Conservation (phyloP, 306 rosid species). For the Quercus engelmannii region DNA sequence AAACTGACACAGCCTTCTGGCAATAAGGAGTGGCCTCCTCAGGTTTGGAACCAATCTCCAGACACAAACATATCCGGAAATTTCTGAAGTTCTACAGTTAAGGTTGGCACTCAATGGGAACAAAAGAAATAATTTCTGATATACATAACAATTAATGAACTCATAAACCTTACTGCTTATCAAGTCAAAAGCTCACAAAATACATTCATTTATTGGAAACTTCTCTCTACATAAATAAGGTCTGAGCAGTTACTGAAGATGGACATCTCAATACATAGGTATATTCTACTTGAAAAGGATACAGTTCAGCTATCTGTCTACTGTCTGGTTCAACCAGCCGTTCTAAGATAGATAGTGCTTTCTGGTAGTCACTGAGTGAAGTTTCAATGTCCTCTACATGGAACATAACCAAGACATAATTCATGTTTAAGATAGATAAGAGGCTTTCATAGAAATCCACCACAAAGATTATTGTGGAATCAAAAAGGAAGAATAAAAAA, state of each 20-base stretch:
- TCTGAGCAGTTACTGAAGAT: slow-evolving; percentile 9
- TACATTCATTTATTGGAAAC: slow-evolving; percentile 8
- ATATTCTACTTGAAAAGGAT: slow-evolving; percentile 48
- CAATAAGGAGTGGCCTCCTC: slow-evolving; percentile 75
- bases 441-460: background rate
- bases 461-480: background rate
- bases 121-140: background rate
- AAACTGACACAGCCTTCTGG: slow-evolving; percentile 75
- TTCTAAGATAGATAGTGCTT: slow-evolving; percentile 77
- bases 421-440: slow-evolving; percentile 13
- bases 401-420: slow-evolving; percentile 22
- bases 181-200: slow-evolving; percentile 12
- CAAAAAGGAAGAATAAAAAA: background rate
- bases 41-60: slow-evolving; percentile 76
- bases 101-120: slow-evolving; percentile 28
- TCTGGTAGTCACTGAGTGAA: slow-evolving; percentile 79
- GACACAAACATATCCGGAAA: slow-evolving; percentile 85
- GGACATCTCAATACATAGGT: slow-evolving; percentile 4
- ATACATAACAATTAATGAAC: background rate
- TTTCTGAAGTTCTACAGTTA: slow-evolving; percentile 58
- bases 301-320: slow-evolving; percentile 84
- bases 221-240: slow-evolving; percentile 1
- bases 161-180: background rate
- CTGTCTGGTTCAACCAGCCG: slow-evolving; percentile 81
- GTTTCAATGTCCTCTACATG: slow-evolving; percentile 91